These are phyloP conservation scores for Metschnikowia picachoensis DNA, from an alignment of 805 yeast genomes.

Conservation along the genomic window DNA sequence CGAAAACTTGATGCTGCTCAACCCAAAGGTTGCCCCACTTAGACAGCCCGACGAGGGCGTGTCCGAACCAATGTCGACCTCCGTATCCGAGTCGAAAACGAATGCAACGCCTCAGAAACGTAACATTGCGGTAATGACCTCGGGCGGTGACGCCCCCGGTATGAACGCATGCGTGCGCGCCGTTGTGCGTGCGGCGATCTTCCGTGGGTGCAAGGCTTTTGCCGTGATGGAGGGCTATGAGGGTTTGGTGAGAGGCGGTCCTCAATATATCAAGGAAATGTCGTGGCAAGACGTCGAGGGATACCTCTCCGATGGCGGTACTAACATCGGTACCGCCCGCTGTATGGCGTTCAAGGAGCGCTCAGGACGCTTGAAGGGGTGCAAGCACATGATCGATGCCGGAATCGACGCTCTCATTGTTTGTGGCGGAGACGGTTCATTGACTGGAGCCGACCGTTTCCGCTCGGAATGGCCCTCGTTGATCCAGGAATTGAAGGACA, in stretches of 20 bases:
- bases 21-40: slow-evolving; percentile 38
- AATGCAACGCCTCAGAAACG: slow-evolving; percentile 18
- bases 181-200: slow-evolving; percentile 65
- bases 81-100: slow-evolving; percentile 8
- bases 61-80: slow-evolving; percentile 10
- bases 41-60: background rate
- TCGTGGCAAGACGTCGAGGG: slow-evolving; percentile 73
- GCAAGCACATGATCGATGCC: slow-evolving; percentile 59
- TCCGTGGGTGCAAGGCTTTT: slow-evolving; percentile 59
- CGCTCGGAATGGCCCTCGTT: slow-evolving; percentile 76
- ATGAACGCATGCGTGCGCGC: slow-evolving; percentile 77
- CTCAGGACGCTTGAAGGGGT: slow-evolving; percentile 59
- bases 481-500: slow-evolving; percentile 50
- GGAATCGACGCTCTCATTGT: slow-evolving; percentile 79
- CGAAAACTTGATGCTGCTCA: slow-evolving; percentile 52
- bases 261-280: slow-evolving; percentile 51
- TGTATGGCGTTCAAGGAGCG: slow-evolving; percentile 65
- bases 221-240: slow-evolving; percentile 74
- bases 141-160: slow-evolving; percentile 82
- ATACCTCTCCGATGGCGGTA: slow-evolving; percentile 69
- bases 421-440: slow-evolving; percentile 82
- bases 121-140: slow-evolving; percentile 72
- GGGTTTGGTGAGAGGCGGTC: slow-evolving; percentile 67
- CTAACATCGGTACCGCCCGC: slow-evolving; percentile 76
- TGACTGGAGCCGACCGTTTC: slow-evolving; percentile 78